A percentile compares a stretch with the other conserved stretches of the same genome.
Evolutionary conservation across 1,284 basidiomycete species (phyloP).

Genomic region (Taiwanofungus camphoratus): DNA sequence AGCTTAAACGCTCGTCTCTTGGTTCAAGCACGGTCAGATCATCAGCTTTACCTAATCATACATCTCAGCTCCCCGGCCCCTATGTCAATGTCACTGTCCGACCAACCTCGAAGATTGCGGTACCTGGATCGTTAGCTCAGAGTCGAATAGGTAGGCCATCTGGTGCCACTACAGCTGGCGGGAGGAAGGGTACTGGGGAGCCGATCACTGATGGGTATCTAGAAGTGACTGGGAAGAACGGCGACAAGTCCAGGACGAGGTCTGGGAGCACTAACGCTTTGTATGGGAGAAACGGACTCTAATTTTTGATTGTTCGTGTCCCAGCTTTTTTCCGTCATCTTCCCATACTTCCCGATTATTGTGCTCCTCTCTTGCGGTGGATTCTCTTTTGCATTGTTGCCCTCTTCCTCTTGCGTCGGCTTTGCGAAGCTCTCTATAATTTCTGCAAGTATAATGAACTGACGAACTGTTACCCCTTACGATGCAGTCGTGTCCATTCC

Average conservation of each 20-base stretch:
- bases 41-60: slow-evolving; percentile 23
- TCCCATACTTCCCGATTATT: too few species aligned
- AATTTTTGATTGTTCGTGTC: background rate
- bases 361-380: too few species aligned
- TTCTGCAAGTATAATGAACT: slow-evolving; percentile 18
- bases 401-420: too few species aligned
- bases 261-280: background rate
- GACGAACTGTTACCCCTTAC: slow-evolving; percentile 16
- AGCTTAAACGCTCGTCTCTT: slow-evolving; percentile 53
- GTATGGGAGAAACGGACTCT: background rate
- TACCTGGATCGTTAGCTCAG: slow-evolving; percentile 38
- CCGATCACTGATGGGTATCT: background rate
- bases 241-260: background rate
- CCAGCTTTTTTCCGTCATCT: too few species aligned
- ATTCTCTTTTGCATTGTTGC: too few species aligned
- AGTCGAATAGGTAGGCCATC: slow-evolving; percentile 63
- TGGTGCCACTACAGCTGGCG: slow-evolving; percentile 25
- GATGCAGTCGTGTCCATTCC: slow-evolving; percentile 8
- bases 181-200: slow-evolving; percentile 44
- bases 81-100: slow-evolving; percentile 50
- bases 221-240: background rate
- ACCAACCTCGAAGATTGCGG: slow-evolving; percentile 36
- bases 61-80: slow-evolving; percentile 22
- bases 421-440: too few species aligned
- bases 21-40: slow-evolving; percentile 28